phyloP scores from a whole-genome alignment of 768 basidiomycete species.

The Podaxis sp. region DNA sequence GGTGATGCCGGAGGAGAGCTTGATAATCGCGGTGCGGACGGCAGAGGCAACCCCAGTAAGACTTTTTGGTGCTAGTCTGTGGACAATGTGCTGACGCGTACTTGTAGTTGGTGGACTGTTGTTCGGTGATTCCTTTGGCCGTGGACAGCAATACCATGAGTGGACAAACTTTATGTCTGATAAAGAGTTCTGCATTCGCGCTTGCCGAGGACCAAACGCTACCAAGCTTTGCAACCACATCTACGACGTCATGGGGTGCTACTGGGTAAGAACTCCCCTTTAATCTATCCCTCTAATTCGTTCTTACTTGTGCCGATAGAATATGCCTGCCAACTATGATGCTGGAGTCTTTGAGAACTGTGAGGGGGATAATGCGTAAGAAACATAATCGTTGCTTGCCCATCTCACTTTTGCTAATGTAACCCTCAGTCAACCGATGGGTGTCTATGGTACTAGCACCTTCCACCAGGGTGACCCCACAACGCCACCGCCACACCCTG shows the following conservation, averaged over 20 bases:
- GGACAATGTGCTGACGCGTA: constrained; percentile 23
- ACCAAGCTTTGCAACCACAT: constrained; percentile 72
- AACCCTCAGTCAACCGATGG: constrained; percentile 52
- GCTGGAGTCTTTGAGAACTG: constrained; percentile 67
- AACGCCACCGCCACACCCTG: constrained; percentile 60
- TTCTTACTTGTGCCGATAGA: constrained; percentile 40
- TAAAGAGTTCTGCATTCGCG: constrained; percentile 66
- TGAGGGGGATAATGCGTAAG: constrained; percentile 54
- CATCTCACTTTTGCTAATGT: constrained; percentile 1
- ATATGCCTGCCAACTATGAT: constrained; percentile 71
- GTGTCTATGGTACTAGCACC: constrained; percentile 71
- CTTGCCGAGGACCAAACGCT: constrained; percentile 62
- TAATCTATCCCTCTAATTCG: neutral
- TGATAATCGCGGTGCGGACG: constrained; percentile 70
- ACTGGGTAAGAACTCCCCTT: constrained; percentile 36
- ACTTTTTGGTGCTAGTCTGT: neutral
- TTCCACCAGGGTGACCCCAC: constrained; percentile 62
- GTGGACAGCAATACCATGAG: constrained; percentile 60
- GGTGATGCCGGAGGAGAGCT: constrained; percentile 71
- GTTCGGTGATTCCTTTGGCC: constrained; percentile 63
- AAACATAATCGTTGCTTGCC: neutral
- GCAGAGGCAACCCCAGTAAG: constrained; percentile 48
- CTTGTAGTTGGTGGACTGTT: constrained; percentile 64
- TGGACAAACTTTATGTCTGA: constrained; percentile 87
- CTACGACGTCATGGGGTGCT: constrained; percentile 68